Conservation (phyloP, 257 asterid species). For the Primulina eburnea region DNA sequence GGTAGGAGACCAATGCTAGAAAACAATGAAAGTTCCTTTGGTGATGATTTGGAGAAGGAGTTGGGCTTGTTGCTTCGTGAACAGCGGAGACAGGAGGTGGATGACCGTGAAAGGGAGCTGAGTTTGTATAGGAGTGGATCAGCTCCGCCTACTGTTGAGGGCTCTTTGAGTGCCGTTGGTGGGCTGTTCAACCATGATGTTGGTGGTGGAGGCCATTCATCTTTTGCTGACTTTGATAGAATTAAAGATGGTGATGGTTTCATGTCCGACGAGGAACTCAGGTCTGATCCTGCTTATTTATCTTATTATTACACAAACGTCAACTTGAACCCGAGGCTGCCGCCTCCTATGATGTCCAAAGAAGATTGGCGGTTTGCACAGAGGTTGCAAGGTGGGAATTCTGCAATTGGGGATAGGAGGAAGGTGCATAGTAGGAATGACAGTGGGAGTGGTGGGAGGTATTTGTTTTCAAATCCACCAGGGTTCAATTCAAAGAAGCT, state of each 20-base stretch:
- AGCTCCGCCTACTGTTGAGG: conserved; percentile 98
- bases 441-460: conserved; percentile 31
- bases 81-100: conserved; percentile 65
- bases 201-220: conserved; percentile 22
- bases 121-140: conserved; percentile 96
- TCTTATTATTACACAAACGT: conserved; percentile 62
- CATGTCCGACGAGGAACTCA: conserved; percentile 52
- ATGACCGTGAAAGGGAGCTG: conserved; percentile 87
- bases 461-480: conserved; percentile 49
- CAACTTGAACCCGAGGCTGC: conserved; percentile 67
- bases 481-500: conserved; percentile 24
- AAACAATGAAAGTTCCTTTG: conserved; percentile 67
- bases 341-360: conserved; percentile 47
- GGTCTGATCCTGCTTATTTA: conserved; percentile 72
- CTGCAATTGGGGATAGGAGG: conserved; percentile 57
- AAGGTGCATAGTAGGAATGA: conserved; percentile 27
- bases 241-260: conserved; percentile 32
- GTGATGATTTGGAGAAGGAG: conserved; percentile 84
- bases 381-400: conserved; percentile 40
- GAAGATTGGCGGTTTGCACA: conserved; percentile 52
- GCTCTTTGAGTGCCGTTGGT: conserved; percentile 87
- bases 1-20: conserved; percentile 74
- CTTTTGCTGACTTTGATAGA: conserved; percentile 48
- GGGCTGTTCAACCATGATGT: conserved; percentile 67
- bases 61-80: conserved; percentile 74